Conservation (phyloP, 1,284 basidiomycete species). For the Xanthoconium separans region DNA sequence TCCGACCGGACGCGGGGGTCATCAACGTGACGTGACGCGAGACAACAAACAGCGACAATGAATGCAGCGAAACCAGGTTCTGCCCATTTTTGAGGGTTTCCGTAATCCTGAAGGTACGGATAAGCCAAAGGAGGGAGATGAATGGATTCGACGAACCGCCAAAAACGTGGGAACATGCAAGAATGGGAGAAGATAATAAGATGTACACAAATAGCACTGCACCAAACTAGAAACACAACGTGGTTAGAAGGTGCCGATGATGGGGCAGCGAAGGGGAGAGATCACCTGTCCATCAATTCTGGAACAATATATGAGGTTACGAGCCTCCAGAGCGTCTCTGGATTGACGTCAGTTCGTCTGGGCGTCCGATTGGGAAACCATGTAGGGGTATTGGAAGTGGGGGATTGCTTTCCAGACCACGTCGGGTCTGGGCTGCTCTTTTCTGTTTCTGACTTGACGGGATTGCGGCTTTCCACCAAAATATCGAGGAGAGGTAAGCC, state of each 20-base stretch:
- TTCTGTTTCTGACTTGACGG: slow-evolving; percentile 38
- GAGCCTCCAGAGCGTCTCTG: slow-evolving; percentile 70
- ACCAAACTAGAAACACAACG: slow-evolving; percentile 52
- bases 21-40: slow-evolving; percentile 87
- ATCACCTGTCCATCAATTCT: slow-evolving; percentile 86
- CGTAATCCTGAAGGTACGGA: slow-evolving; percentile 66
- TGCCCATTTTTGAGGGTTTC: slow-evolving; percentile 88
- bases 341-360: slow-evolving; percentile 73
- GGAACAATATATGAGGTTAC: slow-evolving; percentile 77
- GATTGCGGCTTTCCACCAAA: slow-evolving; percentile 59
- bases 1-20: slow-evolving; percentile 83
- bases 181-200: slow-evolving; percentile 89
- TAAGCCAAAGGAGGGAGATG: slow-evolving; percentile 12
- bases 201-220: slow-evolving; percentile 82
- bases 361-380: slow-evolving; percentile 82
- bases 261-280: slow-evolving; percentile 18
- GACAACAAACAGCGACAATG: slow-evolving; percentile 85
- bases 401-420: slow-evolving; percentile 29
- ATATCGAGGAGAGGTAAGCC: slow-evolving; percentile 84
- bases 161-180: slow-evolving; percentile 88
- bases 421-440: slow-evolving; percentile 22
- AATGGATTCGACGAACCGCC: slow-evolving; percentile 49
- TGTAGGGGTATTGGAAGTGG: slow-evolving; percentile 35
- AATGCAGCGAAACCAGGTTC: slow-evolving; percentile 91
- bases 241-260: slow-evolving; percentile 16